Evolutionary conservation across 805 yeast species (phyloP), one percentile per base, ranked within the genome.

Genomic region (Saturnispora saitoi): DNA sequence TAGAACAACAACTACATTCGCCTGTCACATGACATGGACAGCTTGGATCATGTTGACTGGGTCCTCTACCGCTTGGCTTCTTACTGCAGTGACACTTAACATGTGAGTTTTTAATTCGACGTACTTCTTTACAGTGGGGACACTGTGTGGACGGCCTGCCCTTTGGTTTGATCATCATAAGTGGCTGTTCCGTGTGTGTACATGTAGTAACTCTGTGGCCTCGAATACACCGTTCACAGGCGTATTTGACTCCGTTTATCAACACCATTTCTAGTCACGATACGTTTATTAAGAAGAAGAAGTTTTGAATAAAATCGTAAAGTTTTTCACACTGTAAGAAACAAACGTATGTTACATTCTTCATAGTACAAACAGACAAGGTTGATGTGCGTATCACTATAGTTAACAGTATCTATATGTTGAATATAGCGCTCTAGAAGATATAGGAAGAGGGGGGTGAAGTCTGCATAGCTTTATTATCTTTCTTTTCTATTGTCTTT

Each of bases 151-250:
- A 81, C 1, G 99, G 99, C 49, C 99, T 73, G 3, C 99, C 99
- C 62, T 93, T 93, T 15, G 95, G 96, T 62, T 93, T 93, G 64
- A 93, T 91, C 86, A 84, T 84, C 62, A 86, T 83, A 56, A 93
- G 70, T 4, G 95, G 95, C 60, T 86, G 87, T 56, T 93, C 96
- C 0, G 90, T 80, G 64, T 93, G 99, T 41, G 83, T 81, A 66
- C 99, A 93, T 2, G 95, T 80, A 1, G 96, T 86, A 42, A 91
- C 99, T 47, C 99, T 72, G 62, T 93, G 99, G 40, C 99, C 99
- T 52, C 99, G 75, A 43, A 93, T 90, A 66, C 99, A 91, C 51
- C 96, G 49, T 57, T 89, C 95, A 65, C 99, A 91, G 51, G 99
- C 98, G 66, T 89, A 91, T 63, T 93, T 91, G 55, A 86, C 83